Conservation (phyloP, 1,284 basidiomycete species). For the Chalciporus sp. region DNA sequence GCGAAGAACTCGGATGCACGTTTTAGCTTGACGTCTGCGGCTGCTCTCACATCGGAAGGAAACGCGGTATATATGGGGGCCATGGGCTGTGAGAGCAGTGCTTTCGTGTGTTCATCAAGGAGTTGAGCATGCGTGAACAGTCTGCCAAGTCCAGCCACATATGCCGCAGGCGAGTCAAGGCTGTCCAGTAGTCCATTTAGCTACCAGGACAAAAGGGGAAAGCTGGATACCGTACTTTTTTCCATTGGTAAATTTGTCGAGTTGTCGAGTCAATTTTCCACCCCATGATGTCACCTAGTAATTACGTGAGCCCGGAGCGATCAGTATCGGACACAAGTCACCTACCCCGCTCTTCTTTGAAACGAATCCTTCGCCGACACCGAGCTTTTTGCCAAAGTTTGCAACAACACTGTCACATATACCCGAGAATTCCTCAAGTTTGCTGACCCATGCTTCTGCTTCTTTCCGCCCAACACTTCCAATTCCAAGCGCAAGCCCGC, state of each 20-base stretch:
- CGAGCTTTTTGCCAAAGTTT: constrained; percentile 87
- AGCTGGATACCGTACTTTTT: constrained; percentile 64
- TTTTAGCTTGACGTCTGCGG: constrained; percentile 76
- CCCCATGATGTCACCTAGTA: constrained; percentile 68
- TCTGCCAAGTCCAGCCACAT: constrained; percentile 78
- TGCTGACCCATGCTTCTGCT: constrained; percentile 70
- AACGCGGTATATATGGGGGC: constrained; percentile 76
- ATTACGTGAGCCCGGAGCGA: constrained; percentile 20
- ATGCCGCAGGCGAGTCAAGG: constrained; percentile 84
- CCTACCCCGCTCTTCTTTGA: constrained; percentile 76
- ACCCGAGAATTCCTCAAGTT: constrained; percentile 70
- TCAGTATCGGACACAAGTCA: constrained; percentile 16
- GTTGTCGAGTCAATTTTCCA: constrained; percentile 76
- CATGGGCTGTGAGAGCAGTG: constrained; percentile 62
- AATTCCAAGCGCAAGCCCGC: constrained; percentile 69
- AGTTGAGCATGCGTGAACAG: constrained; percentile 79
- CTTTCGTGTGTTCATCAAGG: constrained; percentile 86
- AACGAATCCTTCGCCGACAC: constrained; percentile 82
- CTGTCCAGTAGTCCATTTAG: constrained; percentile 42
- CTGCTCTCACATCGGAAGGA: constrained; percentile 59
- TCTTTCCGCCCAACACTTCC: constrained; percentile 69
- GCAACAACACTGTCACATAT: constrained; percentile 86
- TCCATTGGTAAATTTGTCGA: constrained; percentile 90
- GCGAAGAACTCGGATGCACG: constrained; percentile 90
- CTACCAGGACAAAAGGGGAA: constrained; percentile 8